Percentiles rank a stretch among this genome's conserved stretches.
Evolutionary conservation across 352 stramenopile genomes (phyloP).

Genomic region (Phytopythium delawarense): DNA sequence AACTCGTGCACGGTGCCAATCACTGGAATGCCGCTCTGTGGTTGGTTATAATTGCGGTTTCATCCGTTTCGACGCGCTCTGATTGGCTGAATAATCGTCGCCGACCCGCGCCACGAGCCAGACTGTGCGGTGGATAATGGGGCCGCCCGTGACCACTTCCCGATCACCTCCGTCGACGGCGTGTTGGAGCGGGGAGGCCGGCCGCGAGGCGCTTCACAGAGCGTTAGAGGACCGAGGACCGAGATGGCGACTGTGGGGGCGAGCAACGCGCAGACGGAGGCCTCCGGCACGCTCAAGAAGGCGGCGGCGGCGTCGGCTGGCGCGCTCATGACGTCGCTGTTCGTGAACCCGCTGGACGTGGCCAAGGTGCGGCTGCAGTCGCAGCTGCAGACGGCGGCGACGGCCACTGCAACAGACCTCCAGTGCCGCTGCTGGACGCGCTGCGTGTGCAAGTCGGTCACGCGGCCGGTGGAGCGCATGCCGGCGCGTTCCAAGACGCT

Average conservation of each 20-base stretch:
- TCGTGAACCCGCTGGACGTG: conserved; percentile 80
- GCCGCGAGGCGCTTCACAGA: background rate
- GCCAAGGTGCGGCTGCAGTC: conserved; percentile 80
- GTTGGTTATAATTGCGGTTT: conserved; percentile 18
- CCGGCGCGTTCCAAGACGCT: conserved; percentile 47
- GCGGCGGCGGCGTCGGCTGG: conserved; percentile 58
- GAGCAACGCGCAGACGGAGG: conserved; percentile 3
- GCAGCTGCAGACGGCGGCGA: conserved; percentile 36
- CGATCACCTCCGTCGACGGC: background rate
- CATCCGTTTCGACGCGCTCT: background rate
- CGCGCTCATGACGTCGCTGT: conserved; percentile 76
- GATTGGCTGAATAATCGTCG: conserved; percentile 26
- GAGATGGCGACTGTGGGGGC: conserved; percentile 4
- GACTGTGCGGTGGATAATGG: background rate
- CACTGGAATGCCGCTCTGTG: background rate
- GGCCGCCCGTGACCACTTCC: conserved; percentile 5
- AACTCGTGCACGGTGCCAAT: conserved; percentile 17
- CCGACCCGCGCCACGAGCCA: background rate
- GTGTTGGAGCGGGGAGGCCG: background rate
- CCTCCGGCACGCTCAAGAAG: conserved; percentile 60
- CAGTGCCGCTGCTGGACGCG: conserved; percentile 46
- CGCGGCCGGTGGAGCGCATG: conserved; percentile 42
- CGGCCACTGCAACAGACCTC: conserved; percentile 11
- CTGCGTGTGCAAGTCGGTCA: conserved; percentile 52
- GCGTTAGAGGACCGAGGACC: background rate